These are phyloP conservation scores for Bolboschoenoplectus hybrid DNA, from an alignment of 202 grass and related monocot genomes.

Conservation along the genomic window DNA sequence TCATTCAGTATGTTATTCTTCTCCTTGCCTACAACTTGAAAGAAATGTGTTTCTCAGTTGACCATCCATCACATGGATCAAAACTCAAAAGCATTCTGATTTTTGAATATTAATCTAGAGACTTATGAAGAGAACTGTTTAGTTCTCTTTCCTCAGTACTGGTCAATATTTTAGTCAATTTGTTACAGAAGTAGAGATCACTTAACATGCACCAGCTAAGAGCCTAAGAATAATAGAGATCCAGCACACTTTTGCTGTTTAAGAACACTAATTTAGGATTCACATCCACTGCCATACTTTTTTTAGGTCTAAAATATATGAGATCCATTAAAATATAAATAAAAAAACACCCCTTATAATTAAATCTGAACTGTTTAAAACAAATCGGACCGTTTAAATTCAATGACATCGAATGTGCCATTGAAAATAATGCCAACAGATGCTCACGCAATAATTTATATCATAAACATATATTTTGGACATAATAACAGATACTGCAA, in stretches of 20 bases:
- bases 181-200: not conserved
- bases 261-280: not conserved
- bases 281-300: too few relatives aligned
- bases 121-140: not conserved
- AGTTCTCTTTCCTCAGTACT: not conserved
- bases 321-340: too few relatives aligned
- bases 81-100: not conserved
- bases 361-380: too few relatives aligned
- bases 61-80: not conserved
- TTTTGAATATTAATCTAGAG: slow-evolving; percentile 26
- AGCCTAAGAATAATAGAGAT: not conserved
- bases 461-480: not conserved
- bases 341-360: too few relatives aligned
- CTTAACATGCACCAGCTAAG: not conserved
- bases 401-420: too few relatives aligned
- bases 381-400: too few relatives aligned
- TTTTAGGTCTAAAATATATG: too few relatives aligned
- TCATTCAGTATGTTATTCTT: not conserved
- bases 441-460: not conserved
- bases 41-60: not conserved
- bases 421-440: too few relatives aligned
- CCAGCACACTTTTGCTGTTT: not conserved
- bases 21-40: not conserved
- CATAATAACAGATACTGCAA: not conserved
- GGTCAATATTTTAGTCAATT: not conserved